Evolutionary conservation across 2,329 filamentous ascomycete genomes (phyloP).

Genomic region (Cadophora malorum): DNA sequence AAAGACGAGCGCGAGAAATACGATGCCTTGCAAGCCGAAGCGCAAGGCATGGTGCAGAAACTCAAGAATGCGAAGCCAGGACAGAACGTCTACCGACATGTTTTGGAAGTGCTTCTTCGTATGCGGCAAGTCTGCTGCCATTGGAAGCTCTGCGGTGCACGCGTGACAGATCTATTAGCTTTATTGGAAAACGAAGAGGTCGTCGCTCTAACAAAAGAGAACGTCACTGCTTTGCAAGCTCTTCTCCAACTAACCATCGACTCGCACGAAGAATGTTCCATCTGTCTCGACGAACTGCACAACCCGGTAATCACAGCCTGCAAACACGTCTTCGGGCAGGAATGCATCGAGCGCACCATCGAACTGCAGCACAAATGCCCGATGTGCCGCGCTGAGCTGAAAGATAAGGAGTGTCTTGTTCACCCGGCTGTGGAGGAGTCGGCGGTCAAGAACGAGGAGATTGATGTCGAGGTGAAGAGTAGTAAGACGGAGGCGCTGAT

Average conservation of each 20-base stretch:
- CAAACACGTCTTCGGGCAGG: slow-evolving; percentile 78
- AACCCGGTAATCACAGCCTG: slow-evolving; percentile 84
- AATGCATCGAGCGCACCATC: slow-evolving; percentile 78
- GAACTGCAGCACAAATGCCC: slow-evolving; percentile 81
- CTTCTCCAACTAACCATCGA: slow-evolving; percentile 80
- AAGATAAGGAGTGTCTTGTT: slow-evolving; percentile 67
- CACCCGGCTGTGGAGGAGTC: slow-evolving; percentile 64
- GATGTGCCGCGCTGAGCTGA: slow-evolving; percentile 77
- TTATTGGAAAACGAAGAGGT: slow-evolving; percentile 70
- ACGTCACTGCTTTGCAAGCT: slow-evolving; percentile 73
- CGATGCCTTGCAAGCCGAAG: slow-evolving; percentile 75
- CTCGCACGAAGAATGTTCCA: slow-evolving; percentile 79
- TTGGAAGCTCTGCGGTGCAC: slow-evolving; percentile 80
- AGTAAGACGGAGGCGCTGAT: slow-evolving; percentile 84
- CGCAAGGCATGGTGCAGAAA: slow-evolving; percentile 71
- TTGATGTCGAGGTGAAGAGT: slow-evolving; percentile 71
- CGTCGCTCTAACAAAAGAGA: slow-evolving; percentile 75
- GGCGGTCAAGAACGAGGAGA: slow-evolving; percentile 51
- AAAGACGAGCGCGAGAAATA: slow-evolving; percentile 80
- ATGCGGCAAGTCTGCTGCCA: slow-evolving; percentile 89
- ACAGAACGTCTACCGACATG: slow-evolving; percentile 68
- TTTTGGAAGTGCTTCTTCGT: slow-evolving; percentile 82
- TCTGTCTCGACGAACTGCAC: slow-evolving; percentile 77
- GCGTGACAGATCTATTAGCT: slow-evolving; percentile 74
- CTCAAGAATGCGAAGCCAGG: slow-evolving; percentile 57